phyloP scores from a whole-genome alignment of 805 yeast genomes.

The Pichia sporocuriosa region DNA sequence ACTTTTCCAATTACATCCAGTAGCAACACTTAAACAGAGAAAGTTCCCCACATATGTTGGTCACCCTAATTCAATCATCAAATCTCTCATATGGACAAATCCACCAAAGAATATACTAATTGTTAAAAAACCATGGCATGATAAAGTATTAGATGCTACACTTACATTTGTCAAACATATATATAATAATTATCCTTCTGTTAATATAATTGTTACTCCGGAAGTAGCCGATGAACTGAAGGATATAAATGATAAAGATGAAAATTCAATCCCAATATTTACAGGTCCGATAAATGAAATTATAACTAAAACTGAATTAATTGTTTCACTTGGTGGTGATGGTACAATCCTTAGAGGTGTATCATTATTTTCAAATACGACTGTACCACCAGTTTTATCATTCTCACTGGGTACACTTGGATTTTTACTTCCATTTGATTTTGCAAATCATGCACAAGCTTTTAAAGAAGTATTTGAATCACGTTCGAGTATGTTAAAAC shows the following conservation, averaged over 20 bases:
- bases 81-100: constrained; percentile 60
- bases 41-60: constrained; percentile 45
- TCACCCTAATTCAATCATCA: constrained; percentile 54
- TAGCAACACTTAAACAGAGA: constrained; percentile 16
- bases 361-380: constrained; percentile 59
- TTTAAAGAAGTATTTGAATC: constrained; percentile 62
- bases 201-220: constrained; percentile 71
- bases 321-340: constrained; percentile 93
- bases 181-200: constrained; percentile 53
- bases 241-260: not conserved
- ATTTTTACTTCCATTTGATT: constrained; percentile 81
- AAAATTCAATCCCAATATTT: constrained; percentile 30
- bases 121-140: constrained; percentile 80
- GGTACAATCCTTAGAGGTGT: constrained; percentile 88
- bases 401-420: constrained; percentile 91
- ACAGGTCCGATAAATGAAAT: constrained; percentile 57
- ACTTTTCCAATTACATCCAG: constrained; percentile 6
- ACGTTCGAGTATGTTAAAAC: constrained; percentile 63
- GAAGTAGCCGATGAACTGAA: constrained; percentile 67
- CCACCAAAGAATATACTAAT: constrained; percentile 70
- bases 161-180: constrained; percentile 56
- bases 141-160: constrained; percentile 58
- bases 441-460: constrained; percentile 49
- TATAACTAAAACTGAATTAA: constrained; percentile 61
- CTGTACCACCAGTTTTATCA: constrained; percentile 83